These are phyloP conservation scores for Saccharomyces eubayanus DNA, from an alignment of 805 yeast species.

Conservation along the genomic window DNA sequence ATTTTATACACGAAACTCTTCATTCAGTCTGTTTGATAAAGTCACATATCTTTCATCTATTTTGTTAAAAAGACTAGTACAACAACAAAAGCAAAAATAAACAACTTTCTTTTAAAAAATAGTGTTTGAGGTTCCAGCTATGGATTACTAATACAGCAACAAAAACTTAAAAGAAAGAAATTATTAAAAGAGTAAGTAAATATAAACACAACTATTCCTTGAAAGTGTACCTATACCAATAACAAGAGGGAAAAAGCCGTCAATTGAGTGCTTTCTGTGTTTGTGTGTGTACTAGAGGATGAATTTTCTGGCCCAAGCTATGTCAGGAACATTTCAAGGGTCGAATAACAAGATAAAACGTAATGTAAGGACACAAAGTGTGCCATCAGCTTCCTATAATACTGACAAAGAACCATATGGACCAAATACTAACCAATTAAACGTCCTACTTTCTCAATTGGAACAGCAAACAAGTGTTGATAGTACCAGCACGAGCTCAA, in stretches of 20 bases:
- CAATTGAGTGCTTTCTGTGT: not conserved
- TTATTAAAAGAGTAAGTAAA: not conserved
- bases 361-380: not conserved
- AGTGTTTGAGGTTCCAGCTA: not conserved
- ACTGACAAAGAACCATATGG: not conserved
- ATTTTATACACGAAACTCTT: not conserved
- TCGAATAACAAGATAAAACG: not conserved
- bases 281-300: not conserved
- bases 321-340: not conserved
- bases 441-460: constrained; percentile 13
- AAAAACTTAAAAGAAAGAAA: not conserved
- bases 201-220: not conserved
- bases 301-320: not conserved
- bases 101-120: not conserved
- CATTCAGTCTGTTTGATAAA: not conserved
- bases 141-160: not conserved
- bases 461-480: constrained; percentile 14
- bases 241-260: not conserved
- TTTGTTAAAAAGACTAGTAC: not conserved
- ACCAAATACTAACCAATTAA: constrained; percentile 13
- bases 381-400: not conserved
- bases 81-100: not conserved
- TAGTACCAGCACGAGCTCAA: constrained; percentile 13
- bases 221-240: not conserved
- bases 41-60: not conserved